Evolutionary conservation across 768 basidiomycete species (phyloP).

Genomic region (Agrocybe chaxingu): DNA sequence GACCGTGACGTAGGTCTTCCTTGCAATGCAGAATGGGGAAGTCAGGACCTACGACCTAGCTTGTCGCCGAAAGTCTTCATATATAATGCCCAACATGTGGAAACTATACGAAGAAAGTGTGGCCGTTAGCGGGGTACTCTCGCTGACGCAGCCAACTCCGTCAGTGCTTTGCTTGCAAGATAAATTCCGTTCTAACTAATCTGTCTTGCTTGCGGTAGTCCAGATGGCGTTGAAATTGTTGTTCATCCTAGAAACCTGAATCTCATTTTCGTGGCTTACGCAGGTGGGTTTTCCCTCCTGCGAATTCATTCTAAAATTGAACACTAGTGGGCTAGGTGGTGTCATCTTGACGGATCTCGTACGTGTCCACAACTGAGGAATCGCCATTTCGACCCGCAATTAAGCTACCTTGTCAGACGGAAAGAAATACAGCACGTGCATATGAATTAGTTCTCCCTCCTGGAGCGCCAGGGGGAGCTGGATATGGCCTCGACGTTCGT

Average conservation of each 20-base stretch:
- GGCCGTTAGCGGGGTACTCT: conserved; percentile 37
- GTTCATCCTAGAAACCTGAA: conserved; percentile 74
- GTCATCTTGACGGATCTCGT: conserved; percentile 60
- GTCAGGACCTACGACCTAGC: conserved; percentile 76
- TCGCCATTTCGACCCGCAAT: neutral
- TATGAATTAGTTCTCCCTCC: conserved; percentile 74
- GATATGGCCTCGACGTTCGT: conserved; percentile 54
- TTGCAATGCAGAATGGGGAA: conserved; percentile 49
- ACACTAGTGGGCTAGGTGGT: conserved; percentile 42
- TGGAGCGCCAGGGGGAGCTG: conserved; percentile 77
- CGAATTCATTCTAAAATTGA: no score
- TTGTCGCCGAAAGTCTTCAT: conserved; percentile 62
- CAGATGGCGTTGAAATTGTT: conserved; percentile 56
- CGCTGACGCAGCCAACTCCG: conserved; percentile 15
- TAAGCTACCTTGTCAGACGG: conserved; percentile 27
- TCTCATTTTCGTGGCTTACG: conserved; percentile 70
- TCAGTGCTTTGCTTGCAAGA: conserved; percentile 3
- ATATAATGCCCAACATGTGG: conserved; percentile 77
- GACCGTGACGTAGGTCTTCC: conserved; percentile 36
- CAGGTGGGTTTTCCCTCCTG: conserved; percentile 39
- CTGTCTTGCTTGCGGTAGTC: conserved; percentile 24
- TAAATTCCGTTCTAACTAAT: neutral
- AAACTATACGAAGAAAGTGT: conserved; percentile 60
- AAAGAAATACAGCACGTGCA: conserved; percentile 50
- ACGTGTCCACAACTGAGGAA: neutral